phyloP scores from a whole-genome alignment of 2,329 filamentous ascomycete species.

The Pyricularia pennisetigena region DNA sequence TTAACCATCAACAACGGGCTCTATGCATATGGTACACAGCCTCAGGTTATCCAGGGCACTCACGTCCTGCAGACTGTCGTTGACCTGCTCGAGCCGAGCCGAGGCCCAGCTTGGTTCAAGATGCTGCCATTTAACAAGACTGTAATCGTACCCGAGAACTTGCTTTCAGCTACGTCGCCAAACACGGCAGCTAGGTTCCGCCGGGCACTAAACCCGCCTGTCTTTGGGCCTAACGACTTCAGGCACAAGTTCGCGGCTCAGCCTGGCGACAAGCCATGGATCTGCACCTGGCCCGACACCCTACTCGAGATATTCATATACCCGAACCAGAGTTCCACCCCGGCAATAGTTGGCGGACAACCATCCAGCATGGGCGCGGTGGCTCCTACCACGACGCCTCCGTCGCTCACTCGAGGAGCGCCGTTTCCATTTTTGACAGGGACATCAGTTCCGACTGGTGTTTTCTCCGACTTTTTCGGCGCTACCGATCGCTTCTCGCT shows the following conservation, averaged over 20 bases:
- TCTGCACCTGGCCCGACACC: conserved; percentile 48
- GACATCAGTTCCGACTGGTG: not conserved
- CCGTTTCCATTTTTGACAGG: not conserved
- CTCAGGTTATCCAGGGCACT: conserved; percentile 26
- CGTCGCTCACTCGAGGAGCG: not conserved
- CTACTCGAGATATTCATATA: conserved; percentile 49
- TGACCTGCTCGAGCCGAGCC: conserved; percentile 35
- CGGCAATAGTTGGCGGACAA: not conserved
- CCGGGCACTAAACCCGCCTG: conserved; percentile 1
- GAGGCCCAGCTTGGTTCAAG: conserved; percentile 44
- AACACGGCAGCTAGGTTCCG: not conserved
- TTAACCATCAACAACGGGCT: conserved; percentile 22
- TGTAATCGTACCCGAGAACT: conserved; percentile 37
- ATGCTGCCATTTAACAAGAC: conserved; percentile 45
- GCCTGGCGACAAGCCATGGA: conserved; percentile 44
- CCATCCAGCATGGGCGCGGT: not conserved
- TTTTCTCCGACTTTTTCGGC: not conserved
- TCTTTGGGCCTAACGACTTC: conserved; percentile 15
- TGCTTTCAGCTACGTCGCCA: conserved; percentile 17
- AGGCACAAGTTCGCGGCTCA: conserved; percentile 28
- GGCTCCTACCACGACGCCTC: not conserved
- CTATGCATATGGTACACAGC: conserved; percentile 45
- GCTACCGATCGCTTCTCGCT: conserved; percentile 3
- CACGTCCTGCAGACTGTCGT: conserved; percentile 34
- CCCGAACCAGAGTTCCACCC: conserved; percentile 31